Percentiles rank a stretch among this genome's conserved stretches.
phyloP scores from a whole-genome alignment of 441 rosid species.

The Brassica balearica region DNA sequence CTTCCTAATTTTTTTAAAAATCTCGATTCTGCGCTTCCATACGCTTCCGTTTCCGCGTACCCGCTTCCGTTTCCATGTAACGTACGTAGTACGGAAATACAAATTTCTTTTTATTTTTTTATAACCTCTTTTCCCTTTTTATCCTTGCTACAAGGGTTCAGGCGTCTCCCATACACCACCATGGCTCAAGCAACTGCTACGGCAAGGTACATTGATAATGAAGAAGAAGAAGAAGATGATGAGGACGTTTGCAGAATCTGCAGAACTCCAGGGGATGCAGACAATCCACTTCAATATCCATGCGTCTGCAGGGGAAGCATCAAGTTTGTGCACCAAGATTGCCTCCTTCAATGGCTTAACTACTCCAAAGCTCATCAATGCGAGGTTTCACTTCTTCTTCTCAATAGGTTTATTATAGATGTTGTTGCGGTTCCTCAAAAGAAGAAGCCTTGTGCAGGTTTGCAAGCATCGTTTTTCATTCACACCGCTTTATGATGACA shows the following conservation, averaged over 20 bases:
- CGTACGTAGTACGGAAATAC: not conserved
- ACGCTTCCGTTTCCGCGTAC: too few species aligned
- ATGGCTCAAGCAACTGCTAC: constrained; percentile 35
- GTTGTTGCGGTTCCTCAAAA: too few species aligned
- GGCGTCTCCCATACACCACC: constrained; percentile 19
- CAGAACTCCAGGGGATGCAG: constrained; percentile 91
- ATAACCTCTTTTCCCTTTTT: not conserved
- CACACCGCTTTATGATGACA: constrained; percentile 91
- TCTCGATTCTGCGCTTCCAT: too few species aligned
- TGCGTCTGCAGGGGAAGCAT: constrained; percentile 98
- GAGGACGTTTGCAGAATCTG: constrained; percentile 99
- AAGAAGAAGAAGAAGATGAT: constrained; percentile 75
- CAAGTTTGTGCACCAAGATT: constrained; percentile 96
- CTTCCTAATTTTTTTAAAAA: too few species aligned
- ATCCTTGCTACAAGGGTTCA: not conserved
- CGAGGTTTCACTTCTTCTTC: constrained; percentile 64
- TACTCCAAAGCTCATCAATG: constrained; percentile 98
- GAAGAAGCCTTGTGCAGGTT: constrained; percentile 54
- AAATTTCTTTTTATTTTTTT: too few species aligned
- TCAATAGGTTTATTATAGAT: not conserved
- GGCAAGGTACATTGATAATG: constrained; percentile 67
- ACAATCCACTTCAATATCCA: constrained; percentile 90
- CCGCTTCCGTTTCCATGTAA: too few species aligned
- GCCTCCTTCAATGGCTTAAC: constrained; percentile 97
- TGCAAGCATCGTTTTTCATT: constrained; percentile 96